Conservation (phyloP, 2,329 filamentous ascomycete genomes). For the Simplicillium aogashimaense region DNA sequence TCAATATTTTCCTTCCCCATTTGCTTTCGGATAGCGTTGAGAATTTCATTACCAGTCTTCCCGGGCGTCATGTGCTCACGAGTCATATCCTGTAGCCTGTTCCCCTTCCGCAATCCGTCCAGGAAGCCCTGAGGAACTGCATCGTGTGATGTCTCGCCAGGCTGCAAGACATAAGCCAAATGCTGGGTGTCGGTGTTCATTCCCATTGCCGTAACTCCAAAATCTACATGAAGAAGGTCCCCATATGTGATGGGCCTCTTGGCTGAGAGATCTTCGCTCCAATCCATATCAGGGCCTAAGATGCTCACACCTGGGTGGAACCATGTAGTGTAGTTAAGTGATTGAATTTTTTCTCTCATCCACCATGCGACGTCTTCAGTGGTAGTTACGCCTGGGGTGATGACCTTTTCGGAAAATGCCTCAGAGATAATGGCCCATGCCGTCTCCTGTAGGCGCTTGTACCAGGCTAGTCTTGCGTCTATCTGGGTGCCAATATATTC, state of each 20-base stretch:
- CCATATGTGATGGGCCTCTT: conserved; percentile 27
- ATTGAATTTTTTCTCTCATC: conserved; percentile 37
- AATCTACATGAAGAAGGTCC: conserved; percentile 38
- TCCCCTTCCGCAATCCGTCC: conserved; percentile 33
- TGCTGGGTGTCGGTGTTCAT: conserved; percentile 42
- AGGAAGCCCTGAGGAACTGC: conserved; percentile 30
- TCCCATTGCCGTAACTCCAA: conserved; percentile 35
- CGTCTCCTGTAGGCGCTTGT: conserved; percentile 35
- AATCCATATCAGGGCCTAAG: conserved; percentile 16
- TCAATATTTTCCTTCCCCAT: conserved; percentile 32
- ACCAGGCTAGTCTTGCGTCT: conserved; percentile 27
- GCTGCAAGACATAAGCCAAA: conserved; percentile 35
- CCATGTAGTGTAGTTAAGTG: conserved; percentile 41
- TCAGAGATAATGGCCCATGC: conserved; percentile 38
- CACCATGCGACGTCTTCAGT: conserved; percentile 39
- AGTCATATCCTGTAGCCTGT: conserved; percentile 37
- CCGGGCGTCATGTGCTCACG: conserved; percentile 32
- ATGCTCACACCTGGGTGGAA: conserved; percentile 37
- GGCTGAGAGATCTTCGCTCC: conserved; percentile 8
- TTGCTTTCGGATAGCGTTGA: conserved; percentile 24
- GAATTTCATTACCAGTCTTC: conserved; percentile 32
- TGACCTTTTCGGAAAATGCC: conserved; percentile 31
- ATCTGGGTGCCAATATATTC: conserved; percentile 36
- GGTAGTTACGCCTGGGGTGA: conserved; percentile 31
- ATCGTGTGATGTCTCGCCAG: conserved; percentile 24